Conservation (phyloP, 1,284 basidiomycete genomes). For the Microbotryum silenes-acaulis region DNA sequence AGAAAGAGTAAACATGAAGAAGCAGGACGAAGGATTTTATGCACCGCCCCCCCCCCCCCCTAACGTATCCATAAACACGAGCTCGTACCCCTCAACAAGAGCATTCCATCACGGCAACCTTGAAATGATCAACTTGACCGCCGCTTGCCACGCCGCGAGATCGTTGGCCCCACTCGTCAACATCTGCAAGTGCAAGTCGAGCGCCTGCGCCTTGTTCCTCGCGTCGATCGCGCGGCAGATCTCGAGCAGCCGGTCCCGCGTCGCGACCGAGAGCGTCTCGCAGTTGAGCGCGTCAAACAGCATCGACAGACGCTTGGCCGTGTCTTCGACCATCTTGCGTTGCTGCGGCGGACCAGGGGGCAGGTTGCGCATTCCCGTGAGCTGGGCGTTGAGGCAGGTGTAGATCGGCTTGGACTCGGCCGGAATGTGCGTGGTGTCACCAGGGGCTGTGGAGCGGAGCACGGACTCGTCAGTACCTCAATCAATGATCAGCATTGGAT, state of each 20-base stretch:
- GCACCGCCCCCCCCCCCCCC: too few relatives aligned
- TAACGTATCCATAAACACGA: too few relatives aligned
- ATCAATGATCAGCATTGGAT: background rate
- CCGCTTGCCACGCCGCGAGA: slow-evolving; percentile 32
- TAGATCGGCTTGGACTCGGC: slow-evolving; percentile 60
- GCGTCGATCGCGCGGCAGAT: slow-evolving; percentile 34
- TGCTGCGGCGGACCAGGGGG: slow-evolving; percentile 53
- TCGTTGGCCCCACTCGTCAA: slow-evolving; percentile 28
- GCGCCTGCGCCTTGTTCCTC: slow-evolving; percentile 26
- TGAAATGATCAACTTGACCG: slow-evolving; percentile 32
- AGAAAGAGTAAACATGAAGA: too few relatives aligned
- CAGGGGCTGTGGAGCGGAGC: slow-evolving; percentile 54
- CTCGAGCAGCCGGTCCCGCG: slow-evolving; percentile 37
- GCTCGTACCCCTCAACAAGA: too few relatives aligned
- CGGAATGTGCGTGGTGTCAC: slow-evolving; percentile 85
- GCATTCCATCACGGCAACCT: slow-evolving; percentile 4
- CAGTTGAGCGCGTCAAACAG: slow-evolving; percentile 89
- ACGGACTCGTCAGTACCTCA: background rate
- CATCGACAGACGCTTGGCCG: slow-evolving; percentile 76
- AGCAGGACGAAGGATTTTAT: too few relatives aligned
- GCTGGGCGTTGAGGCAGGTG: slow-evolving; percentile 37
- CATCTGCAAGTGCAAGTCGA: slow-evolving; percentile 32
- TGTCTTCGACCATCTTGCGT: slow-evolving; percentile 76
- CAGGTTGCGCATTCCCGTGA: slow-evolving; percentile 29
- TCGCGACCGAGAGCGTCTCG: slow-evolving; percentile 54